Conservation (phyloP, 2,329 filamentous ascomycete genomes). For the Pestalotiopsis sp. region DNA sequence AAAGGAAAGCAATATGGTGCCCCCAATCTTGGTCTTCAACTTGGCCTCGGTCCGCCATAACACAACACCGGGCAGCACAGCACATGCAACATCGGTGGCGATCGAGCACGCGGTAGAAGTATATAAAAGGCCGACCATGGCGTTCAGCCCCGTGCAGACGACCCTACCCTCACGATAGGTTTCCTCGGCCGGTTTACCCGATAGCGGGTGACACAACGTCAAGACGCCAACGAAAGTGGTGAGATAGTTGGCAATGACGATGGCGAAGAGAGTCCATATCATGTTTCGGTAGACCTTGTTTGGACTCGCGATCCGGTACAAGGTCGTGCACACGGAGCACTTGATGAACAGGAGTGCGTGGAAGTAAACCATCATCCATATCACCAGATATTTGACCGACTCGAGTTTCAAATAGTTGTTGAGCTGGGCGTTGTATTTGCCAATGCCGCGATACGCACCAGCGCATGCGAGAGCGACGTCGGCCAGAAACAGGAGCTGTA, state of each 20-base stretch:
- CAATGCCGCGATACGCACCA: slow-evolving; percentile 23
- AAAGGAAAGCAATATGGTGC: slow-evolving; percentile 27
- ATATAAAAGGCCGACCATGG: slow-evolving; percentile 27
- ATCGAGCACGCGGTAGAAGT: slow-evolving; percentile 34
- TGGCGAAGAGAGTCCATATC: slow-evolving; percentile 20
- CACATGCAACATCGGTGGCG: slow-evolving; percentile 33
- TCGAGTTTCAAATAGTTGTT: slow-evolving; percentile 23
- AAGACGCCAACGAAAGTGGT: slow-evolving; percentile 33
- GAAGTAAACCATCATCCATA: slow-evolving; percentile 31
- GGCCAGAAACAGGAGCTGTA: background rate
- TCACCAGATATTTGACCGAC: slow-evolving; percentile 23
- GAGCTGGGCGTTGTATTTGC: slow-evolving; percentile 22
- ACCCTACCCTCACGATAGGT: slow-evolving; percentile 29
- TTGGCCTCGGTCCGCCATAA: slow-evolving; percentile 36
- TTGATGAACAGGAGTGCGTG: slow-evolving; percentile 26
- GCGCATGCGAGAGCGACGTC: slow-evolving; percentile 15
- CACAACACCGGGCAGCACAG: slow-evolving; percentile 33
- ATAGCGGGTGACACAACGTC: slow-evolving; percentile 34
- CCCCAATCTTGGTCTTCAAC: slow-evolving; percentile 21
- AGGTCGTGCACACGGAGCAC: slow-evolving; percentile 38
- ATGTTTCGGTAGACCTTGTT: slow-evolving; percentile 21
- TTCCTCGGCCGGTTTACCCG: slow-evolving; percentile 29
- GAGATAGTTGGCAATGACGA: slow-evolving; percentile 28
- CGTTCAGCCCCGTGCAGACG: slow-evolving; percentile 20
- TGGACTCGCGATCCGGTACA: slow-evolving; percentile 34